Conservation (phyloP, 768 basidiomycete genomes). For the Cystofilobasidium bisporidii region DNA sequence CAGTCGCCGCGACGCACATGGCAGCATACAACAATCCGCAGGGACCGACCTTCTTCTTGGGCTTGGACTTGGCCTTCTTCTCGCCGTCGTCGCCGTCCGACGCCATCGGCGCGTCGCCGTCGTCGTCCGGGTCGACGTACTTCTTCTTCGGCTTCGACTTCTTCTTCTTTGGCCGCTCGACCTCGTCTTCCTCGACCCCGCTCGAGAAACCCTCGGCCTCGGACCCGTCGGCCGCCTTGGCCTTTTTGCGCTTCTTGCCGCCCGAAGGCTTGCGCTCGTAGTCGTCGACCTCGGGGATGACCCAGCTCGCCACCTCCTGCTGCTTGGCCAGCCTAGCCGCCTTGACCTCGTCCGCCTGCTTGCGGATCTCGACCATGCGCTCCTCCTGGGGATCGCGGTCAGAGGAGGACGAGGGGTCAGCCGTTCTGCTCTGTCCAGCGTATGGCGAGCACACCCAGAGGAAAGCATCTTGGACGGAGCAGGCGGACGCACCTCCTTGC, state of each 20-base stretch:
- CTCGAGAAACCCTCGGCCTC: constrained; percentile 3
- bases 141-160: constrained; percentile 31
- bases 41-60: background rate
- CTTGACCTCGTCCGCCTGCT: constrained; percentile 66
- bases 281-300: constrained; percentile 50
- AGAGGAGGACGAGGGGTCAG: constrained; percentile 12
- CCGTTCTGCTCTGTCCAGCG: too few species aligned
- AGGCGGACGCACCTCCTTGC: constrained; percentile 53
- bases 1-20: background rate
- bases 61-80: constrained; percentile 7
- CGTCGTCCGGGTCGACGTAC: constrained; percentile 25
- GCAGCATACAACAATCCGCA: background rate
- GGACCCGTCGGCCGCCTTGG: constrained; percentile 44
- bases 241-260: constrained; percentile 55
- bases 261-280: constrained; percentile 66
- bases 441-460: too few species aligned
- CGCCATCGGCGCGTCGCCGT: background rate
- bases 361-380: constrained; percentile 45
- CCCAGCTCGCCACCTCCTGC: constrained; percentile 35
- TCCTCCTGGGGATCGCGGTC: constrained; percentile 29
- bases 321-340: constrained; percentile 57
- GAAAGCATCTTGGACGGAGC: background rate
- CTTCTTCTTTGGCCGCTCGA: background rate
- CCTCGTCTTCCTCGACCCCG: constrained; percentile 45
- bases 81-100: constrained; percentile 8